Evolutionary conservation across 257 asterid species (phyloP), one percentile per base, ranked within the genome.

Genomic region (Leptodermis oblonga): DNA sequence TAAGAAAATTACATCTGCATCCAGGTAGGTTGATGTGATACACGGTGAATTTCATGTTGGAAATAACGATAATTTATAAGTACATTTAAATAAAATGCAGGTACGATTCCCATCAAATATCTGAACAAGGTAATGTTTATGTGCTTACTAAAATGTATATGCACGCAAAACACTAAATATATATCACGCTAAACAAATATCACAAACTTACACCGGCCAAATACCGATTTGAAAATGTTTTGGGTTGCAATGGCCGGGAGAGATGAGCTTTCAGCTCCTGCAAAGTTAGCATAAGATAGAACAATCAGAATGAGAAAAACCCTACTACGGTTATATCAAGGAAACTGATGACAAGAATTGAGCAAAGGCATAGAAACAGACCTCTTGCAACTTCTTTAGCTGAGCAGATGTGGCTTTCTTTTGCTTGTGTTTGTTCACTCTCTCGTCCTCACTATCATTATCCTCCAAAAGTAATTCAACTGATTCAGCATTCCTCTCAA

Each of bases 381-480:
- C 99, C 96, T 83, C 92, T 77, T 89, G 95, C 86, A 91, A 80
- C 76, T 86, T 86, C 54, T 78, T 78, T 66, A 94, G 79, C 72
- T 87, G 95, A 71, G 80, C 80, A 63, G 91, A 83, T 46, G 85
- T 84, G 78, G 81, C 81, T 82, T 84, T 91, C 78, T 82, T 87
- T 77, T 76, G 86, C 81, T 81, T 86, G 82, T 76, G 72, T 66
- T 67, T 86, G 82, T 84, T 85, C 82, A 83, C 90, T 75, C 84
- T 86, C 67, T 94, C 99, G 65, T 87, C 99, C 79, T 94, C 99
- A 63, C 97, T 94, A 25, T 89, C 97, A 82, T 78, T 55, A 43
- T 91, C 93, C 37, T 91, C 99, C 90, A 89, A 74, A 79, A 71
- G 72, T 76, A 94, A 56, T 81, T 85, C 99, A 73, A 91, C 69